Conservation (phyloP, 2,329 filamentous ascomycete species). For the Botrytis tulipae region DNA sequence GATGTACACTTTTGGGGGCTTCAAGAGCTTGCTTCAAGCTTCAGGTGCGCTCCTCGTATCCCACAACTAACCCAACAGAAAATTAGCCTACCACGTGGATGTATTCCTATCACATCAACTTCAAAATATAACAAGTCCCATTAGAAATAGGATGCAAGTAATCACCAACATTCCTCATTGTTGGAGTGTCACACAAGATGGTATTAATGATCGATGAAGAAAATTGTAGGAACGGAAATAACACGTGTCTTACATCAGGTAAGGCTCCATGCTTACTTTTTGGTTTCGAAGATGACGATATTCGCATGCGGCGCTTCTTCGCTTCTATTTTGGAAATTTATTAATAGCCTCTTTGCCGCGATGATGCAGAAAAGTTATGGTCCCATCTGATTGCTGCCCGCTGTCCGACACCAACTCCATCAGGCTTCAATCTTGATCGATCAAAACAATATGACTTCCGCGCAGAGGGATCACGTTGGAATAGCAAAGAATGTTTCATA, state of each 20-base stretch:
- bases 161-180: not conserved
- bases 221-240: not conserved
- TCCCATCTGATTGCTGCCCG: not conserved
- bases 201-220: not conserved
- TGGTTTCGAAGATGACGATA: not conserved
- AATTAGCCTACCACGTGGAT: not conserved
- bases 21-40: not conserved
- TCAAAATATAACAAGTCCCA: not conserved
- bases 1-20: not conserved
- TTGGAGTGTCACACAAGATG: not conserved
- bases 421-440: not conserved
- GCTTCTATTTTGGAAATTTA: not conserved
- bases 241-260: constrained; percentile 14
- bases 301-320: not conserved
- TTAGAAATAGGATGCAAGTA: not conserved
- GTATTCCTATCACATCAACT: not conserved
- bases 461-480: not conserved
- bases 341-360: constrained; percentile 6
- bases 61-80: not conserved
- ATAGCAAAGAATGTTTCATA: not conserved
- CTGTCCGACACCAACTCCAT: not conserved
- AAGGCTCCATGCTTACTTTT: constrained; percentile 16
- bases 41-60: not conserved
- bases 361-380: not conserved
- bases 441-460: not conserved